Conservation (phyloP, 1,284 basidiomycete genomes). For the Ceratobasidium sp. region DNA sequence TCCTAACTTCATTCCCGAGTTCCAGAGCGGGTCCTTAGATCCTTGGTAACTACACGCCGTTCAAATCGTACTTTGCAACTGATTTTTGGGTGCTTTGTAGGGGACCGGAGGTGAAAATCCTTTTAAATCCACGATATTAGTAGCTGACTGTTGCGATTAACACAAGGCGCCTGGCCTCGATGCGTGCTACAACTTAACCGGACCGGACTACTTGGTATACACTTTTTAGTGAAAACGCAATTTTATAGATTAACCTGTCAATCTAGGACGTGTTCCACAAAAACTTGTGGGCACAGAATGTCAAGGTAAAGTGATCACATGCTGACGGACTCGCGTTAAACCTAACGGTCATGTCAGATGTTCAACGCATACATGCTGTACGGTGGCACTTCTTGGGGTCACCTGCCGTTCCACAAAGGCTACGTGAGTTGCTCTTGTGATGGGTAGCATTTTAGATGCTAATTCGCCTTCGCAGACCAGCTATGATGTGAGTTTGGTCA, state of each 20-base stretch:
- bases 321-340: background rate
- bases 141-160: background rate
- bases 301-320: conserved; percentile 59
- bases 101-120: conserved; percentile 72
- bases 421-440: conserved; percentile 52
- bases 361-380: conserved; percentile 80
- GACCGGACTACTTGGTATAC: conserved; percentile 61
- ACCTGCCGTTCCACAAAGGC: conserved; percentile 67
- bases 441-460: background rate
- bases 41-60: conserved; percentile 61
- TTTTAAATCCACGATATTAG: background rate
- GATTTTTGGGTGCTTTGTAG: conserved; percentile 45
- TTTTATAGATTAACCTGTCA: background rate
- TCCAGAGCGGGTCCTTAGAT: conserved; percentile 48
- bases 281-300: conserved; percentile 76
- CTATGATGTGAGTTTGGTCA: conserved; percentile 53
- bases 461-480: conserved; percentile 48
- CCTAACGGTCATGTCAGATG: background rate
- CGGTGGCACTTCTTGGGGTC: conserved; percentile 81
- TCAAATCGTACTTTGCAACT: no score
- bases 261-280: conserved; percentile 70
- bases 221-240: background rate
- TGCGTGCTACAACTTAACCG: conserved; percentile 64
- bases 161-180: conserved; percentile 53
- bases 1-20: conserved; percentile 71